A percentile compares a stretch with the other conserved stretches of the same genome.
Evolutionary conservation across 805 yeast genomes (phyloP).

Genomic region (Wickerhamomyces queroliae): DNA sequence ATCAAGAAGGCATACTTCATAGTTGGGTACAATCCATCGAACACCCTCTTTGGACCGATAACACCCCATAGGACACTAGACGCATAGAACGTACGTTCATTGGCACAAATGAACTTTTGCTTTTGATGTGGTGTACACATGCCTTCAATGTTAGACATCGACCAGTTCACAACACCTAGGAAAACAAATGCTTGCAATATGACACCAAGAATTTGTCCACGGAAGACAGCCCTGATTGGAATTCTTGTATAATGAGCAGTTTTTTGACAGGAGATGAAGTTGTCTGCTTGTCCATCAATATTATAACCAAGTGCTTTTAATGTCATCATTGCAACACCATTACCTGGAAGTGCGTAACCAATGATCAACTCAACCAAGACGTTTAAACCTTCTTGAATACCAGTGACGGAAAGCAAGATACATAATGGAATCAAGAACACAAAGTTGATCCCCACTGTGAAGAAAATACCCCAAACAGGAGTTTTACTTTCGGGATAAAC

Average conservation of each 20-base stretch:
- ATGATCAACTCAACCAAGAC: constrained; percentile 47
- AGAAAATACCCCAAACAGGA: constrained; percentile 52
- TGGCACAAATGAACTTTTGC: constrained; percentile 24
- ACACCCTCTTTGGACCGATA: constrained; percentile 48
- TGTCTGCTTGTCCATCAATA: neutral
- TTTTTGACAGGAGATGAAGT: neutral
- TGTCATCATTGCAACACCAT: constrained; percentile 45
- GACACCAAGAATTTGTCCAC: neutral
- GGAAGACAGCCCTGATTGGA: neutral
- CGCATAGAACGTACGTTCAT: constrained; percentile 29
- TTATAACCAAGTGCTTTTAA: constrained; percentile 28
- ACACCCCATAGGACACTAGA: constrained; percentile 42
- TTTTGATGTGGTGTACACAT: neutral
- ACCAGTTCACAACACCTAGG: neutral
- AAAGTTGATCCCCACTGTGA: constrained; percentile 41
- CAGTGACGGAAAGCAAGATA: constrained; percentile 39
- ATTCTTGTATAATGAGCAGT: neutral
- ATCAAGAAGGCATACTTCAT: constrained; percentile 58
- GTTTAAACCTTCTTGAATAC: constrained; percentile 38
- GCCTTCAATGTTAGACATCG: neutral
- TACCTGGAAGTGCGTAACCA: constrained; percentile 49
- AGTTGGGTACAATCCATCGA: constrained; percentile 50
- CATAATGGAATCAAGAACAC: constrained; percentile 43
- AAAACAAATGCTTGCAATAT: neutral
- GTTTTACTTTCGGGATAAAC: constrained; percentile 36